Percentiles rank a stretch among this genome's conserved stretches.
phyloP scores from a whole-genome alignment of 2,329 filamentous ascomycete species.

The Scytalidium sp. region DNA sequence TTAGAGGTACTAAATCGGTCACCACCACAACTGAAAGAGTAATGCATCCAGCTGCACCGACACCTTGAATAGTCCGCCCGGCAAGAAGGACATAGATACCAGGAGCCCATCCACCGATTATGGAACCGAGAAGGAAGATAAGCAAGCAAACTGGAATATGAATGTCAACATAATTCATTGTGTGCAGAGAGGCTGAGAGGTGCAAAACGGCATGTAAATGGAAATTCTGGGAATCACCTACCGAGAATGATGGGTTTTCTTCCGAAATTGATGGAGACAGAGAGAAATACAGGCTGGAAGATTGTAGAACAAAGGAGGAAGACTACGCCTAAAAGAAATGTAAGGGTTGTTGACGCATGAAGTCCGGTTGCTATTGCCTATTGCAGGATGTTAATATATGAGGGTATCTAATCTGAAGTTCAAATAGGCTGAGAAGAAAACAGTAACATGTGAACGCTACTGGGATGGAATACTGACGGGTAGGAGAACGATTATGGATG shows the following conservation, averaged over 20 bases:
- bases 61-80: conserved; percentile 38
- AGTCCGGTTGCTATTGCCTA: background rate
- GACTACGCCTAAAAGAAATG: background rate
- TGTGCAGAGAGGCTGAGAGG: background rate
- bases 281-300: conserved; percentile 41
- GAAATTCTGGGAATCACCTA: background rate
- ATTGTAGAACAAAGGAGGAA: conserved; percentile 60
- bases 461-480: no score
- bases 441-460: background rate
- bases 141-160: background rate
- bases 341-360: background rate
- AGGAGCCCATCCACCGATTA: background rate
- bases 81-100: conserved; percentile 6
- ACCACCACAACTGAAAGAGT: conserved; percentile 38
- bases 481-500: conserved; percentile 60
- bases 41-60: conserved; percentile 45
- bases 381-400: background rate
- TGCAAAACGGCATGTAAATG: background rate
- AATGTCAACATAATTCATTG: background rate
- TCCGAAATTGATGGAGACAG: background rate
- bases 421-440: background rate
- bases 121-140: background rate
- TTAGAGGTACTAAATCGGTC: conserved; percentile 38
- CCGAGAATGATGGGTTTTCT: background rate
- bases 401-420: background rate